Evolutionary conservation across 805 yeast genomes (phyloP).

Genomic region (Kluyveromyces lactis): DNA sequence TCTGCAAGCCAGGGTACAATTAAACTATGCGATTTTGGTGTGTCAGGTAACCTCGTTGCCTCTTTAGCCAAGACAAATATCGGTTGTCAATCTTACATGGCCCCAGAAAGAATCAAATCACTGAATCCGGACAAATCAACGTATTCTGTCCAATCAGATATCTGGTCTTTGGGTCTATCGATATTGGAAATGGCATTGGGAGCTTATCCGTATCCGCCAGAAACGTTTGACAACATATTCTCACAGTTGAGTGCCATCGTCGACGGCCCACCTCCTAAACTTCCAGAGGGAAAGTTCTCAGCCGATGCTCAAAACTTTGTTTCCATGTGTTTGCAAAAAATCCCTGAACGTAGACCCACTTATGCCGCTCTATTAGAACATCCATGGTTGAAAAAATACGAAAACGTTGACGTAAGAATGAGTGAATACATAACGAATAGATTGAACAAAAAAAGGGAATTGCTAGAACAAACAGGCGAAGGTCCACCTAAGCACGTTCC

Average conservation of each 20-base stretch:
- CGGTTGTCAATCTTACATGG: conserved; percentile 98
- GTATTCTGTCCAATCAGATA: conserved; percentile 88
- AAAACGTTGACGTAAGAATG: conserved; percentile 33
- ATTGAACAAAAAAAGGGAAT: conserved; percentile 23
- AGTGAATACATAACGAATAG: conserved; percentile 31
- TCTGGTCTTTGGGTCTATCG: conserved; percentile 90
- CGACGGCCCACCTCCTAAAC: conserved; percentile 85
- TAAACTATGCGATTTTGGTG: conserved; percentile 94
- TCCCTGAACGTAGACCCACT: conserved; percentile 73
- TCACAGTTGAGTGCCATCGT: conserved; percentile 93
- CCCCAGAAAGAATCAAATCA: conserved; percentile 88
- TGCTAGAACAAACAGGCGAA: conserved; percentile 21
- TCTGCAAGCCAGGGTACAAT: conserved; percentile 72
- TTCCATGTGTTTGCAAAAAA: conserved; percentile 64
- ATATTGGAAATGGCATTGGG: conserved; percentile 87
- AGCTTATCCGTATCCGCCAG: conserved; percentile 93
- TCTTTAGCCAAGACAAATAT: conserved; percentile 91
- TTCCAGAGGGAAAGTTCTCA: conserved; percentile 57
- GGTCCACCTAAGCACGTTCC: conserved; percentile 24
- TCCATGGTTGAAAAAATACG: conserved; percentile 67
- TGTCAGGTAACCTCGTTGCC: conserved; percentile 89
- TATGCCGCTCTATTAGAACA: conserved; percentile 68
- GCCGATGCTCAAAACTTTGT: conserved; percentile 80
- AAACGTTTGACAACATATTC: conserved; percentile 81
- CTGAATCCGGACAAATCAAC: conserved; percentile 65